A percentile compares a stretch with the other conserved stretches of the same genome.
phyloP scores from a whole-genome alignment of 2,329 filamentous ascomycete genomes.

The Colletotrichum liaoningense region DNA sequence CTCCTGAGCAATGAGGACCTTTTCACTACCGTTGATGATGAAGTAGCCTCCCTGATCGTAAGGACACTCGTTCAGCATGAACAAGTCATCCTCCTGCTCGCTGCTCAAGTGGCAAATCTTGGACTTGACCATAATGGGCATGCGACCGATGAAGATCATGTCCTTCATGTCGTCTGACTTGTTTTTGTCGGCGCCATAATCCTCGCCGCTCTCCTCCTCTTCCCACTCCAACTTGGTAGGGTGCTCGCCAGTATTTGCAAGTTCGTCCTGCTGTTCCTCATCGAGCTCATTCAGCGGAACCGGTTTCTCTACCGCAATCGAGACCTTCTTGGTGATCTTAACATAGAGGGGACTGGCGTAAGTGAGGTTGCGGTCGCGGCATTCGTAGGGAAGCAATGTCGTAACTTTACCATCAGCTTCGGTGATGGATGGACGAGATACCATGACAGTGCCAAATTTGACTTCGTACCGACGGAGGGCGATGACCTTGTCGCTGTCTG shows the following conservation, averaged over 20 bases:
- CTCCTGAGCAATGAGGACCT: constrained; percentile 97
- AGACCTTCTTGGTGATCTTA: constrained; percentile 86
- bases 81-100: constrained; percentile 86
- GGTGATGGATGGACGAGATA: constrained; percentile 90
- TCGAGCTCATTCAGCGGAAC: constrained; percentile 77
- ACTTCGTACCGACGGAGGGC: constrained; percentile 94
- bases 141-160: constrained; percentile 91
- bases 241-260: constrained; percentile 64
- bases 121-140: constrained; percentile 98
- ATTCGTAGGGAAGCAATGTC: constrained; percentile 92
- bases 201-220: constrained; percentile 64
- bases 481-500: constrained; percentile 80
- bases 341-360: constrained; percentile 94
- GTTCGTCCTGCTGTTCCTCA: constrained; percentile 68
- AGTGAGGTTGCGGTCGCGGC: constrained; percentile 93
- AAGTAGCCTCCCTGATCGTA: constrained; percentile 99
- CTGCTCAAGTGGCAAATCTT: constrained; percentile 92
- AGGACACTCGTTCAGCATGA: constrained; percentile 93
- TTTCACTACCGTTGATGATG: constrained; percentile 98
- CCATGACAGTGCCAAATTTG: constrained; percentile 89
- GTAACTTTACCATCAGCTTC: constrained; percentile 92
- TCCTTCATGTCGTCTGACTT: constrained; percentile 70
- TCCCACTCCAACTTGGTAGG: constrained; percentile 72
- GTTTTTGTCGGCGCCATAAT: constrained; percentile 62
- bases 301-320: constrained; percentile 82